Evolutionary conservation across 2,329 filamentous ascomycete species (phyloP), one percentile per base, ranked within the genome.

Genomic region (Geosmithia morbida): DNA sequence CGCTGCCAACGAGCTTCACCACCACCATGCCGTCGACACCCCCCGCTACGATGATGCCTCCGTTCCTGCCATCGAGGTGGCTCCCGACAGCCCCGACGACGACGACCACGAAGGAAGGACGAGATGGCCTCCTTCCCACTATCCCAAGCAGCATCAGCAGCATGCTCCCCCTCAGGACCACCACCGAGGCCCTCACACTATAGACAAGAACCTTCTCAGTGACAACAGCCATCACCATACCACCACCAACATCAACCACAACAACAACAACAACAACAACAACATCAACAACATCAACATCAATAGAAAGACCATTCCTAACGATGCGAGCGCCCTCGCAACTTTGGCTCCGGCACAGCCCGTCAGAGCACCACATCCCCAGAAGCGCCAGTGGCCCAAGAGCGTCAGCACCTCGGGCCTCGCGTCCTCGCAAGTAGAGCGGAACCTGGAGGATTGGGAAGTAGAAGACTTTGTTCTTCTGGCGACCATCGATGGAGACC

Each of bases 381-480:
- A 80, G 79, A 75, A 78, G 79, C 69, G 61, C 60, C 61, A 61
- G 54, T 59, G 61, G 63, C 63, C 71, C 61, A 70, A 72, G 63
- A 77, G 75, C 68, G 75, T 74, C 62, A 66, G 65, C 54, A 63
- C 74, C 64, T 73, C 75, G 64, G 81, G 80, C 59, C 73, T 85
- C 66, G 77, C 83, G 72, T 82, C 85, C 85, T 37, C 83, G 83
- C 83, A 86, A 64, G 75, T 76, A 84, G 90, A 88, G 89, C 89
- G 90, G 81, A 94, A 84, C 75, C 75, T 97, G 78, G 84, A 89
- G 79, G 90, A 96, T 72, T 97, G 90, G 90, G 87, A 96, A 85
- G 89, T 96, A 71, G 90, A 97, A 86, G 89, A 97, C 75, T 94
- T 96, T 79, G 86, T 97, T 71, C 87, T 98, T 74, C 75, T 98